A percentile compares a stretch with the other conserved stretches of the same genome.
Evolutionary conservation across 2,329 filamentous ascomycete species (phyloP).

Genomic region (Nannizzia gypsea): DNA sequence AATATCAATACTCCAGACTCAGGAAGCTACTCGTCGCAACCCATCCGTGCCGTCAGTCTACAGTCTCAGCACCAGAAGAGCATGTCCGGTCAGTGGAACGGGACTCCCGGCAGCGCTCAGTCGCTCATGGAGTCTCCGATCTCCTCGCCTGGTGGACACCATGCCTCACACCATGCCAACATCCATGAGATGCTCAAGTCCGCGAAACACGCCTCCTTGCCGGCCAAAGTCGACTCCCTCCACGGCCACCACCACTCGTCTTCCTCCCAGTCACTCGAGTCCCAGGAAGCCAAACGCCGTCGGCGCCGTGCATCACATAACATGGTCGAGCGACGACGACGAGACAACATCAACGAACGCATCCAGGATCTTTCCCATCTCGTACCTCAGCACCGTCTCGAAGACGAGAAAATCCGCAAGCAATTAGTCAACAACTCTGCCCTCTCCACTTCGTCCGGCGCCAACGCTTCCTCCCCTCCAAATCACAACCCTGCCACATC

Average conservation of each 20-base stretch:
- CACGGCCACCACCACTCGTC: conserved; percentile 30
- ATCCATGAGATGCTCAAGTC: conserved; percentile 78
- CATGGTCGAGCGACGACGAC: conserved; percentile 80
- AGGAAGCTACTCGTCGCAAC: conserved; percentile 60
- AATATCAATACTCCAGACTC: conserved; percentile 62
- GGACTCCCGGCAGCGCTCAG: conserved; percentile 69
- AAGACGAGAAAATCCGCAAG: conserved; percentile 95
- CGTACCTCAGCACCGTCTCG: conserved; percentile 80
- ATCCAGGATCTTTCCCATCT: conserved; percentile 94
- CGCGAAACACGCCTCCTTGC: conserved; percentile 77
- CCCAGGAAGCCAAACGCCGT: conserved; percentile 88
- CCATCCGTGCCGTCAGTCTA: conserved; percentile 57
- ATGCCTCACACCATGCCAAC: conserved; percentile 47
- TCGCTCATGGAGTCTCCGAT: conserved; percentile 85
- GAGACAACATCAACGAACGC: conserved; percentile 97
- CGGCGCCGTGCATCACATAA: conserved; percentile 91
- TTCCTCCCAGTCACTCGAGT: conserved; percentile 47
- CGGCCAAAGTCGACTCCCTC: conserved; percentile 62
- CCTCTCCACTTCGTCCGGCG: conserved; percentile 57
- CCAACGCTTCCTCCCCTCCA: conserved; percentile 37
- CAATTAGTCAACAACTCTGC: conserved; percentile 86
- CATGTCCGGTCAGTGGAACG: conserved; percentile 79
- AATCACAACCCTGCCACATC: conserved; percentile 54
- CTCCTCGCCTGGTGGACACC: conserved; percentile 54
- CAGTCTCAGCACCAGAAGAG: conserved; percentile 60